A percentile compares a stretch with the other conserved stretches of the same genome.
phyloP scores from a whole-genome alignment of 179 eudicot species.

The Heliamphora ciliata region DNA sequence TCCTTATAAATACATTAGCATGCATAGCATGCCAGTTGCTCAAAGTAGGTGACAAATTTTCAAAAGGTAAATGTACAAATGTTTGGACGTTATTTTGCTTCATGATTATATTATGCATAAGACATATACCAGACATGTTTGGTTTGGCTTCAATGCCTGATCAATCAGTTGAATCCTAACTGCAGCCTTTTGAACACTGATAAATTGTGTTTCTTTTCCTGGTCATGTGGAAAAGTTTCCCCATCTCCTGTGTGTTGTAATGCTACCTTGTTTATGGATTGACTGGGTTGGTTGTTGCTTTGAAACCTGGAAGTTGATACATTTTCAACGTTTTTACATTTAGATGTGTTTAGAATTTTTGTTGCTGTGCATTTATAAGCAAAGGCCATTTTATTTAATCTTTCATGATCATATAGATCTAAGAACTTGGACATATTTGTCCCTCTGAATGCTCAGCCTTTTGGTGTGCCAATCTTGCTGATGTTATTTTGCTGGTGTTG shows the following conservation, averaged over 20 bases:
- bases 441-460: conserved; percentile 4
- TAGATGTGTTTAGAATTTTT: background rate
- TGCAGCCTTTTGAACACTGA: background rate
- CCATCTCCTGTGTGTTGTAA: background rate
- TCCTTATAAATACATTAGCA: too few relatives aligned
- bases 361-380: background rate
- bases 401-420: background rate
- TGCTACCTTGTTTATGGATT: background rate
- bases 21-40: too few relatives aligned
- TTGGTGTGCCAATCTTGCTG: conserved; percentile 4
- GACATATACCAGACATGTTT: too few relatives aligned
- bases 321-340: background rate
- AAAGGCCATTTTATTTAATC: background rate
- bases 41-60: too few relatives aligned
- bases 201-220: conserved; percentile 1
- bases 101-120: too few relatives aligned
- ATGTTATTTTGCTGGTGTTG: conserved; percentile 5
- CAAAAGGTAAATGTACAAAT: too few relatives aligned
- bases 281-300: conserved; percentile 9
- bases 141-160: too few relatives aligned
- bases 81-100: too few relatives aligned
- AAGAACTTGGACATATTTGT: background rate
- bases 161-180: too few relatives aligned
- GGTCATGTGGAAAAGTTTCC: background rate
- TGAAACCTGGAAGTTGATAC: background rate